These are phyloP conservation scores for Colletotrichum sojae DNA, from an alignment of 2,329 filamentous ascomycete genomes.

Conservation along the genomic window DNA sequence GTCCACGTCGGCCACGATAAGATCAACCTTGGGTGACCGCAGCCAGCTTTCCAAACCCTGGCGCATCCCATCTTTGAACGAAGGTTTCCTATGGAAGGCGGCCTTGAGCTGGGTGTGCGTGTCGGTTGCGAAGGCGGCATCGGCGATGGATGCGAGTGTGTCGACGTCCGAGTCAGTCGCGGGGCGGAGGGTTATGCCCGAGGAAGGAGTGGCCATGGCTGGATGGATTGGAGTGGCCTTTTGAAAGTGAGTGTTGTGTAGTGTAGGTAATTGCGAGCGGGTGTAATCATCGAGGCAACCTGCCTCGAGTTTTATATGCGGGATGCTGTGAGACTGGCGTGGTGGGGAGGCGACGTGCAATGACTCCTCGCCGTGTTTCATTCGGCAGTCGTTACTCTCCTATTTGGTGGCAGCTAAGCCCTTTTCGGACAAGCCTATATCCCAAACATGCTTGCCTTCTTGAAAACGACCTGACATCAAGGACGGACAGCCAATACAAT, in stretches of 20 bases:
- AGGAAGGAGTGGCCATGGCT: background rate
- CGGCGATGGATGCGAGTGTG: conserved; percentile 48
- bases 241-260: too few relatives aligned
- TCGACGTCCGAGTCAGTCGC: conserved; percentile 46
- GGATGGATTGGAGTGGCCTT: too few relatives aligned
- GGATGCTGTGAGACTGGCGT: background rate
- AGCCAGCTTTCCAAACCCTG: conserved; percentile 44
- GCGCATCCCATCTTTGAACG: conserved; percentile 46
- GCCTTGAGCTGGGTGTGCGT: conserved; percentile 52
- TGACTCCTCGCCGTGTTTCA: background rate
- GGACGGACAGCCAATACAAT: too few relatives aligned
- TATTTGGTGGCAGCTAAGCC: too few relatives aligned
- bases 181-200: conserved; percentile 11
- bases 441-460: too few relatives aligned
- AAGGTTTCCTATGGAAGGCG: conserved; percentile 47
- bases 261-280: too few relatives aligned
- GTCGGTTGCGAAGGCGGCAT: conserved; percentile 50
- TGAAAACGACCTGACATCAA: too few relatives aligned
- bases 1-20: conserved; percentile 52
- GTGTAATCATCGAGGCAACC: background rate
- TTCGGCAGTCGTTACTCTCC: too few relatives aligned
- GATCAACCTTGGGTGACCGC: conserved; percentile 44
- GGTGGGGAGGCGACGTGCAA: background rate
- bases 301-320: background rate
- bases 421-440: too few relatives aligned